Percentiles rank a stretch among this genome's conserved stretches.
Conservation (phyloP, 2,329 filamentous ascomycete genomes). For the Grosmannia serpens region DNA sequence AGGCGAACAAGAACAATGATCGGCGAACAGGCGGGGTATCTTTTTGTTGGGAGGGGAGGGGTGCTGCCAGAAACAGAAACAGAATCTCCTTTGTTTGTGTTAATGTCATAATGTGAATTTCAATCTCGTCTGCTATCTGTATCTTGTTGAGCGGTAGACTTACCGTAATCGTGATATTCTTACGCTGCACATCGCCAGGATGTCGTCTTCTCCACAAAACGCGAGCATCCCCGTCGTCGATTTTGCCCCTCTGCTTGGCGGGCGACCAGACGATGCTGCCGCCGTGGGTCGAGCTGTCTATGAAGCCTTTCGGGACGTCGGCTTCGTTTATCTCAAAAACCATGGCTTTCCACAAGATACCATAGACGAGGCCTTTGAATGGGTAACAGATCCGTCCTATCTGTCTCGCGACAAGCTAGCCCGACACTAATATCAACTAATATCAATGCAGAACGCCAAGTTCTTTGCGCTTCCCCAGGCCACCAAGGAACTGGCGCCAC, state of each 20-base stretch:
- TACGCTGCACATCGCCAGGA: no score
- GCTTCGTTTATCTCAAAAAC: slow-evolving; percentile 24
- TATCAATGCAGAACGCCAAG: background rate
- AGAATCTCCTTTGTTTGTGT: no score
- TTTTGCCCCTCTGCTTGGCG: slow-evolving; percentile 6
- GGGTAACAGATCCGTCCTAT: slow-evolving; percentile 12
- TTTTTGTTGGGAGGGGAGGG: no score
- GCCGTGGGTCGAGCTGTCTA: slow-evolving; percentile 7
- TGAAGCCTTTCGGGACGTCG: slow-evolving; percentile 20
- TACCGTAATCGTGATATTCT: no score
- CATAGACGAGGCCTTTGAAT: slow-evolving; percentile 24
- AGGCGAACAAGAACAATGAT: background rate
- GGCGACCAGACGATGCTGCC: background rate
- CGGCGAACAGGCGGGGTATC: background rate
- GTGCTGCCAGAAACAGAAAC: no score
- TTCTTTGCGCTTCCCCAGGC: slow-evolving; percentile 22
- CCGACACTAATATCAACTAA: no score
- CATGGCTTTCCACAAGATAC: slow-evolving; percentile 22
- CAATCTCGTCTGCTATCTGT: no score
- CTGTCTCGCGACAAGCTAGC: no score
- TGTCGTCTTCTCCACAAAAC: background rate
- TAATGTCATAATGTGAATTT: no score
- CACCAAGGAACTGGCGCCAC: slow-evolving; percentile 22
- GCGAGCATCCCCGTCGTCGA: slow-evolving; percentile 10
- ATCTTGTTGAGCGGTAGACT: no score